phyloP scores from a whole-genome alignment of 352 stramenopile genomes.

The Pythium coloratum region DNA sequence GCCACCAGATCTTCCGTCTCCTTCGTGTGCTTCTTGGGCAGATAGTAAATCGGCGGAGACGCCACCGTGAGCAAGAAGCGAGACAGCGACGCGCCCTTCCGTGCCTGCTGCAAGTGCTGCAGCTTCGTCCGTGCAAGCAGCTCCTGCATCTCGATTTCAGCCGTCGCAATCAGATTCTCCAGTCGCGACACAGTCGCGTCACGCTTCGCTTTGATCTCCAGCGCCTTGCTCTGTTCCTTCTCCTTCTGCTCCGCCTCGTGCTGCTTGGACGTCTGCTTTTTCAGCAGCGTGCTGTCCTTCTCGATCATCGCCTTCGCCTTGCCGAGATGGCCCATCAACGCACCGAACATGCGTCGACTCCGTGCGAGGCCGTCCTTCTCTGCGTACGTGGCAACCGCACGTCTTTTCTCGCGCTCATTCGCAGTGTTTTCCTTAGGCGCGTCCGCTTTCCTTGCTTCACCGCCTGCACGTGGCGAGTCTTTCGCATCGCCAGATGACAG shows the following conservation, averaged over 20 bases:
- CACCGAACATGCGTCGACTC: conserved; percentile 80
- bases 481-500: conserved; percentile 17
- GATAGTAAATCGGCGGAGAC: conserved; percentile 71
- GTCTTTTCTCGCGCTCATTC: conserved; percentile 41
- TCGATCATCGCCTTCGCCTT: conserved; percentile 81
- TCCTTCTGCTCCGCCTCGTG: conserved; percentile 66
- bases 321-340: conserved; percentile 77
- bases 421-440: background rate
- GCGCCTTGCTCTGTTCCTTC: conserved; percentile 58
- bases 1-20: conserved; percentile 73
- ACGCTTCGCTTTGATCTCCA: conserved; percentile 44
- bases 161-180: conserved; percentile 44
- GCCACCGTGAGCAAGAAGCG: conserved; percentile 72
- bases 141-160: conserved; percentile 59
- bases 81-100: conserved; percentile 44
- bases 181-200: conserved; percentile 37
- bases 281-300: conserved; percentile 70
- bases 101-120: conserved; percentile 50
- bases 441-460: background rate
- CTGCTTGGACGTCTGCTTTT: conserved; percentile 68
- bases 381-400: conserved; percentile 54
- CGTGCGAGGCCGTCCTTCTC: conserved; percentile 67
- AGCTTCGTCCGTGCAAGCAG: conserved; percentile 54
- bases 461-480: background rate
- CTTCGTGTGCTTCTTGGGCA: conserved; percentile 72